A percentile compares a stretch with the other conserved stretches of the same genome.
Evolutionary conservation across 2,329 filamentous ascomycete species (phyloP).

Genomic region (Alternaria panax): DNA sequence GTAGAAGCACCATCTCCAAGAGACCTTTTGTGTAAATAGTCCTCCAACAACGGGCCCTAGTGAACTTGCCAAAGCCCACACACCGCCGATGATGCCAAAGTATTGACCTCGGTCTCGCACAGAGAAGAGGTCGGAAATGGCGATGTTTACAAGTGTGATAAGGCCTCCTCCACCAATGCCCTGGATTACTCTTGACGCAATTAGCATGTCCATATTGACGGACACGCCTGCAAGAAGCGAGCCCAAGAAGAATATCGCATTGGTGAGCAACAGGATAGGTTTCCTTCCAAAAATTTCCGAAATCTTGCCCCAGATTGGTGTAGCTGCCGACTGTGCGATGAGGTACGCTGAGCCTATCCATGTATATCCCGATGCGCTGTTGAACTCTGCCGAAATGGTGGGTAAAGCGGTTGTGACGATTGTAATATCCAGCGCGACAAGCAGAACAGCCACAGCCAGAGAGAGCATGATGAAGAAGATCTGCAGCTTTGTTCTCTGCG

Average conservation of each 20-base stretch:
- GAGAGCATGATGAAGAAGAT: conserved; percentile 60
- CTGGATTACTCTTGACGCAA: conserved; percentile 68
- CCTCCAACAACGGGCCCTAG: conserved; percentile 74
- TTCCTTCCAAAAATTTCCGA: conserved; percentile 74
- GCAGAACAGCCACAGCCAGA: conserved; percentile 62
- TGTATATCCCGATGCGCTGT: conserved; percentile 59
- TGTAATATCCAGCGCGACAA: conserved; percentile 68
- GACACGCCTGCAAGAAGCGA: conserved; percentile 67
- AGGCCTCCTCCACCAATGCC: conserved; percentile 70
- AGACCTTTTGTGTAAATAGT: conserved; percentile 67
- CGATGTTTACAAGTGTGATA: conserved; percentile 69
- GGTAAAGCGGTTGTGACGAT: conserved; percentile 69
- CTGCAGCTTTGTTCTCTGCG: conserved; percentile 50
- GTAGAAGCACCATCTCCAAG: conserved; percentile 67
- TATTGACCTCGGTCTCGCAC: conserved; percentile 67
- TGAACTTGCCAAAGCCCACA: conserved; percentile 71
- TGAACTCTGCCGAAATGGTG: conserved; percentile 63
- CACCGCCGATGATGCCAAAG: conserved; percentile 70
- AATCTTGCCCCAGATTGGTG: conserved; percentile 68
- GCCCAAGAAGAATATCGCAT: conserved; percentile 68
- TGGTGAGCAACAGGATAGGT: conserved; percentile 66
- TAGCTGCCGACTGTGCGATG: conserved; percentile 58
- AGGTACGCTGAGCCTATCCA: conserved; percentile 64
- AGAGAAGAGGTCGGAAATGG: conserved; percentile 69
- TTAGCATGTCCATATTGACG: conserved; percentile 67